These are phyloP conservation scores for Stemphylium beticola DNA, from an alignment of 2,329 filamentous ascomycete species.

Conservation along the genomic window DNA sequence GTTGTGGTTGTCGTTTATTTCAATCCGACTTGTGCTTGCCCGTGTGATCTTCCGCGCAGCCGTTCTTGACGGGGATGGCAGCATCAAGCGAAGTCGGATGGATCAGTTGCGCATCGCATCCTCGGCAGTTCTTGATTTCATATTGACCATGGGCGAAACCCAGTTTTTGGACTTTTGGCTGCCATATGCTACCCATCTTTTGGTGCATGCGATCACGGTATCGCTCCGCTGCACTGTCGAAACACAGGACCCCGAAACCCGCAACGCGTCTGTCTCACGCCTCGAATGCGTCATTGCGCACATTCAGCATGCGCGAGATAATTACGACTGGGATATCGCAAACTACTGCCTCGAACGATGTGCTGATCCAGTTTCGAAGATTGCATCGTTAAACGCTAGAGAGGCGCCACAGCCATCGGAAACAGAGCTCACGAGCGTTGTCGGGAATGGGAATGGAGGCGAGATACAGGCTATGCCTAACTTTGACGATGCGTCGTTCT, in stretches of 20 bases:
- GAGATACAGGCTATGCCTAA: conserved; percentile 17
- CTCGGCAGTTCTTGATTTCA: conserved; percentile 58
- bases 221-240: conserved; percentile 60
- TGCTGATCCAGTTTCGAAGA: conserved; percentile 44
- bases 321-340: conserved; percentile 63
- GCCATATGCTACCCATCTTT: conserved; percentile 56
- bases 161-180: conserved; percentile 63
- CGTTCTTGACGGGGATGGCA: conserved; percentile 32
- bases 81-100: conserved; percentile 39
- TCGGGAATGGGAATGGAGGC: conserved; percentile 7
- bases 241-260: conserved; percentile 55
- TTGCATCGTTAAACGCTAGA: conserved; percentile 40
- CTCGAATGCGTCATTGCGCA: conserved; percentile 57
- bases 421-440: conserved; percentile 21
- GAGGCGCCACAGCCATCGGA: conserved; percentile 27
- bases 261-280: conserved; percentile 54
- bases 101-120: conserved; percentile 58
- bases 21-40: conserved; percentile 48
- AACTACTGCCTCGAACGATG: conserved; percentile 59
- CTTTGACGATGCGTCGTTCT: conserved; percentile 38
- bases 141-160: conserved; percentile 53
- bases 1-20: conserved; percentile 51
- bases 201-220: conserved; percentile 61
- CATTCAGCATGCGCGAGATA: conserved; percentile 55
- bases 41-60: conserved; percentile 44